Evolutionary conservation across 2,329 filamentous ascomycete genomes (phyloP).

Genomic region (Trichoderma sp.): DNA sequence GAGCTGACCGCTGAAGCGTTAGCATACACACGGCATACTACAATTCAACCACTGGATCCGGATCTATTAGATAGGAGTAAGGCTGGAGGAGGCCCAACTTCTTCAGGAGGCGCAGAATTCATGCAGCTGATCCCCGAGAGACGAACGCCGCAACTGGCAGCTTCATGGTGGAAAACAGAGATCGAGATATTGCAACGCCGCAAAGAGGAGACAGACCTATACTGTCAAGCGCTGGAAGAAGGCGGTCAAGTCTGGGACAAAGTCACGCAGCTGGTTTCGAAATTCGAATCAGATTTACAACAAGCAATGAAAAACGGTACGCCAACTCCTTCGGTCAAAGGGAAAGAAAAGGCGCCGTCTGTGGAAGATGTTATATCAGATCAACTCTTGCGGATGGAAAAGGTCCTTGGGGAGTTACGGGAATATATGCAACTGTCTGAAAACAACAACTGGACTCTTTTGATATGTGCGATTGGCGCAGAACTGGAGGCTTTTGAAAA

Average conservation of each 20-base stretch:
- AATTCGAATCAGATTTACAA: constrained; percentile 68
- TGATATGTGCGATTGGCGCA: constrained; percentile 76
- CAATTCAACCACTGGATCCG: constrained; percentile 56
- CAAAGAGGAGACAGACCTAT: constrained; percentile 60
- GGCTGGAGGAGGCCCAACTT: constrained; percentile 32
- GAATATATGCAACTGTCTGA: constrained; percentile 59
- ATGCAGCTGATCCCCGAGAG: constrained; percentile 64
- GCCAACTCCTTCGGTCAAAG: constrained; percentile 34
- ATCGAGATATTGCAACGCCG: constrained; percentile 58
- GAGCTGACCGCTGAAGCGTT: constrained; percentile 67
- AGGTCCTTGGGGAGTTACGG: constrained; percentile 59
- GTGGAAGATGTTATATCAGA: constrained; percentile 47
- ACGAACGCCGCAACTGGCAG: constrained; percentile 71
- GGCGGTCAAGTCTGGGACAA: constrained; percentile 70
- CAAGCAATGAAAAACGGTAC: constrained; percentile 51
- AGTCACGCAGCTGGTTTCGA: constrained; percentile 60
- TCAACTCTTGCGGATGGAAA: constrained; percentile 61
- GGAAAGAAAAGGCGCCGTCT: constrained; percentile 39
- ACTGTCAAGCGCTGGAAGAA: constrained; percentile 67
- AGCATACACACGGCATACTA: constrained; percentile 62
- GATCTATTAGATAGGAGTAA: constrained; percentile 44
- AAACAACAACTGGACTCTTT: constrained; percentile 69
- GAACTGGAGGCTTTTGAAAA: constrained; percentile 70
- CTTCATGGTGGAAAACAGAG: constrained; percentile 71
- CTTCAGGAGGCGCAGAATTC: constrained; percentile 56